A percentile compares a stretch with the other conserved stretches of the same genome.
These are phyloP conservation scores for Hygrocybe coccinea DNA, from an alignment of 768 basidiomycete genomes.

Conservation along the genomic window DNA sequence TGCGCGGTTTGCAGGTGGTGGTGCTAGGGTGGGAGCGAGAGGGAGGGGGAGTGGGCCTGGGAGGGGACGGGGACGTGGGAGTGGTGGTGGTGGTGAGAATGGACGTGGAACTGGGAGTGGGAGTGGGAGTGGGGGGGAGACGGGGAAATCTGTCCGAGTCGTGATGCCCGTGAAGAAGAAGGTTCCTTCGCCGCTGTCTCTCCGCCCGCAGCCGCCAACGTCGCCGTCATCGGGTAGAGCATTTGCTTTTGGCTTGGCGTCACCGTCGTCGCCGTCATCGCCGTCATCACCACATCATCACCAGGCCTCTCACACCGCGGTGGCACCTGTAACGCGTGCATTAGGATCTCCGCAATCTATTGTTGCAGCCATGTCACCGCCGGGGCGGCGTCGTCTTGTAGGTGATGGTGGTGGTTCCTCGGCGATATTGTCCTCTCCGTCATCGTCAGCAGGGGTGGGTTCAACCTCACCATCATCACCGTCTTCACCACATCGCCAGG, in stretches of 20 bases:
- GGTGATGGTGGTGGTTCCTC: too few species aligned
- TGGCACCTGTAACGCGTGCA: too few species aligned
- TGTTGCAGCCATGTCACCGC: too few species aligned
- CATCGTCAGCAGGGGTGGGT: too few species aligned
- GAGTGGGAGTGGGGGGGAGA: not conserved
- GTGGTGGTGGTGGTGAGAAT: not conserved
- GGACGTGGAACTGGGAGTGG: not conserved
- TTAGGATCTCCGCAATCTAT: too few species aligned
- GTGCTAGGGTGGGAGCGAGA: not conserved
- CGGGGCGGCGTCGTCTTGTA: too few species aligned
- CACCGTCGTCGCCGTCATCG: not conserved
- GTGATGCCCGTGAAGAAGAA: slow-evolving; percentile 28
- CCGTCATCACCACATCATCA: too few species aligned
- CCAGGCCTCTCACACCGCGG: too few species aligned
- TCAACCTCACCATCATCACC: too few species aligned
- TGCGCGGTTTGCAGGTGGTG: slow-evolving; percentile 33
- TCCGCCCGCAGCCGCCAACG: slow-evolving; percentile 17
- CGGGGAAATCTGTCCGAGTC: slow-evolving; percentile 20
- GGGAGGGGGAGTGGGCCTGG: slow-evolving; percentile 2
- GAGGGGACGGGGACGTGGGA: not conserved
- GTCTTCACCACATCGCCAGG: too few species aligned
- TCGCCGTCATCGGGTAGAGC: not conserved
- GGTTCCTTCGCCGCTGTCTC: slow-evolving; percentile 32
- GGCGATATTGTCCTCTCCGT: too few species aligned
- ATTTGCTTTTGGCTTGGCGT: not conserved